These are phyloP conservation scores for Populus simonii DNA, from an alignment of 345 rosid genomes.

Conservation along the genomic window DNA sequence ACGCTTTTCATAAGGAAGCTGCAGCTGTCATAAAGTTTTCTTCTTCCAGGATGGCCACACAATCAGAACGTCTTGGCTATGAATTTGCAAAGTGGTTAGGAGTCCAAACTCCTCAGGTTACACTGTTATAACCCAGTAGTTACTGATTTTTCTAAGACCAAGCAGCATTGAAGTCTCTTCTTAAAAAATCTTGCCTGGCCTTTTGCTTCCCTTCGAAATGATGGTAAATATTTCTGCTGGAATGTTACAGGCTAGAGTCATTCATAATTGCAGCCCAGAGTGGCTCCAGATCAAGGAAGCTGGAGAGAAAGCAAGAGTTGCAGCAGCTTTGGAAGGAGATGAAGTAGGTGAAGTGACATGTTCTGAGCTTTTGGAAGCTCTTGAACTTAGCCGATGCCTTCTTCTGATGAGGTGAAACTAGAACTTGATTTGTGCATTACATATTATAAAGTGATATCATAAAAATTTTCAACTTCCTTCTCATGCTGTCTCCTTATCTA, in stretches of 20 bases:
- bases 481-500: not conserved
- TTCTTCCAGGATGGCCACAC: constrained; percentile 98
- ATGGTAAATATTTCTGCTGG: constrained; percentile 13
- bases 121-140: constrained; percentile 12
- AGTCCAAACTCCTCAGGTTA: constrained; percentile 89
- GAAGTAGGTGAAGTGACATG: constrained; percentile 90
- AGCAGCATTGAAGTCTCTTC: not conserved
- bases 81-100: constrained; percentile 97
- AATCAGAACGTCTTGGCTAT: constrained; percentile 97
- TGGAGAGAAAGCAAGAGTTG: constrained; percentile 80
- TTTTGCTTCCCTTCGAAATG: not conserved
- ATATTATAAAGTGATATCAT: not conserved
- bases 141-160: constrained; percentile 2
- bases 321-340: constrained; percentile 69
- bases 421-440: not conserved
- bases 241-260: constrained; percentile 73
- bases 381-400: constrained; percentile 96
- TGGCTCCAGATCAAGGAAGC: constrained; percentile 92
- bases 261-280: constrained; percentile 80
- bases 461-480: not conserved
- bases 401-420: constrained; percentile 77
- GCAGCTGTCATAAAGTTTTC: constrained; percentile 98
- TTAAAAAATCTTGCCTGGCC: not conserved
- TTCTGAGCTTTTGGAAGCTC: constrained; percentile 95
- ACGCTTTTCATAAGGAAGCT: constrained; percentile 61